phyloP scores from a whole-genome alignment of 352 stramenopile genomes.

The Pythium myriotylum region DNA sequence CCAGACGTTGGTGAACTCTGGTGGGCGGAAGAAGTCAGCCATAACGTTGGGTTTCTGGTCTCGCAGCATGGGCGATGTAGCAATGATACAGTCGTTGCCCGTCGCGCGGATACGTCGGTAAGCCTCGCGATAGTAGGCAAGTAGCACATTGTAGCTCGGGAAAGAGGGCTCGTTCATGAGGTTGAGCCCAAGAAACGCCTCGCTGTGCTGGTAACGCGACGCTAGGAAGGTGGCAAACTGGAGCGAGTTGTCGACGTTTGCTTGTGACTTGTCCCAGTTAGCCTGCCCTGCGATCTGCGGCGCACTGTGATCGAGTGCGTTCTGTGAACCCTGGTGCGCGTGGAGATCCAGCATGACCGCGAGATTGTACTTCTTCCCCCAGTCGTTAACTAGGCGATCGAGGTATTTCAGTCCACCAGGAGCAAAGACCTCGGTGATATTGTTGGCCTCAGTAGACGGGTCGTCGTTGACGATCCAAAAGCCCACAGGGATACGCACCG shows the following conservation, averaged over 20 bases:
- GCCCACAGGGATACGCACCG: conserved; percentile 37
- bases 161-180: conserved; percentile 58
- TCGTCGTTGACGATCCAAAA: conserved; percentile 57
- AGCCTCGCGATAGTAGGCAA: conserved; percentile 46
- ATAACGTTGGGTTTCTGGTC: conserved; percentile 36
- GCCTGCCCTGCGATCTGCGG: conserved; percentile 14
- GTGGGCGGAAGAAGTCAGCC: conserved; percentile 31
- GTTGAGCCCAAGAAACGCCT: conserved; percentile 50
- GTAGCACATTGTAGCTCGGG: conserved; percentile 23
- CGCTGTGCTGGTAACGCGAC: conserved; percentile 40
- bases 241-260: conserved; percentile 44
- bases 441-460: not conserved
- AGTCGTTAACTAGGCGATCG: conserved; percentile 52
- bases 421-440: conserved; percentile 21
- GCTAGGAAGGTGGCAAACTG: conserved; percentile 43
- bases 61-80: conserved; percentile 37
- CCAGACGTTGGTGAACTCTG: conserved; percentile 51
- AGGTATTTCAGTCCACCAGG: conserved; percentile 44
- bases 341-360: conserved; percentile 61
- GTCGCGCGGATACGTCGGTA: conserved; percentile 44
- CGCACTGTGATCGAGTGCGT: conserved; percentile 53
- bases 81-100: conserved; percentile 47
- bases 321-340: conserved; percentile 56
- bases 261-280: conserved; percentile 35
- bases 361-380: conserved; percentile 53